phyloP scores from a whole-genome alignment of 73 alveolate species.

The Tetrahymena malaccensis region DNA sequence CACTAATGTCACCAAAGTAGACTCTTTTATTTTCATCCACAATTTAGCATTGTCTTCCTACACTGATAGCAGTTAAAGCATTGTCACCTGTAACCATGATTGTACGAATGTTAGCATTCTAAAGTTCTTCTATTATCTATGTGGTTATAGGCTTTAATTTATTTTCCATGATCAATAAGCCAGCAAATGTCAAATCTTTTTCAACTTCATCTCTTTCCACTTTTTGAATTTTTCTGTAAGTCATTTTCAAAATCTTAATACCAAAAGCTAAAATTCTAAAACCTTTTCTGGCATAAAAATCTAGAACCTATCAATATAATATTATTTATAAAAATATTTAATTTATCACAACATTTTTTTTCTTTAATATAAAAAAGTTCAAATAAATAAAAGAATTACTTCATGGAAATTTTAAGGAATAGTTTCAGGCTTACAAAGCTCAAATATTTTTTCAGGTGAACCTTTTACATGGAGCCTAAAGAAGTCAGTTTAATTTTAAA shows the following conservation, averaged over 20 bases:
- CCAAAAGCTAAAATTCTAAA: conserved; percentile 81
- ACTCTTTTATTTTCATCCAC: conserved; percentile 17
- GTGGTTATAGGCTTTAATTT: conserved; percentile 85
- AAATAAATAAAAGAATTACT: neutral
- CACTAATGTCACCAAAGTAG: conserved; percentile 35
- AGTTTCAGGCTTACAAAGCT: conserved; percentile 58
- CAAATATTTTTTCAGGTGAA: conserved; percentile 73
- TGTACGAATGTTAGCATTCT: conserved; percentile 61
- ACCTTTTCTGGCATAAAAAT: conserved; percentile 76
- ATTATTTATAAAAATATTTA: too few relatives aligned
- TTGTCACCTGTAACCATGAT: conserved; percentile 90
- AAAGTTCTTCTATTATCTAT: conserved; percentile 51
- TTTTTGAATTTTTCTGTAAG: conserved; percentile 23
- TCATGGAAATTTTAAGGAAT: conserved; percentile 74
- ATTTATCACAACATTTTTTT: too few relatives aligned
- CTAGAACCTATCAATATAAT: neutral
- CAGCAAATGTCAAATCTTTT: conserved; percentile 74
- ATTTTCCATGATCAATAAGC: conserved; percentile 85
- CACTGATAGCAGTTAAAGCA: conserved; percentile 74
- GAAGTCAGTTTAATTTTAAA: conserved; percentile 35
- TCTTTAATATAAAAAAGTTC: neutral
- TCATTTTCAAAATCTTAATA: conserved; percentile 45
- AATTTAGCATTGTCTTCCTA: conserved; percentile 62
- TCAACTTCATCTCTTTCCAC: conserved; percentile 68
- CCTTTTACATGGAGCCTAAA: conserved; percentile 68